Percentiles rank a stretch among this genome's conserved stretches.
Conservation (phyloP, 2,329 filamentous ascomycete genomes). For the Aspergillus ruber region DNA sequence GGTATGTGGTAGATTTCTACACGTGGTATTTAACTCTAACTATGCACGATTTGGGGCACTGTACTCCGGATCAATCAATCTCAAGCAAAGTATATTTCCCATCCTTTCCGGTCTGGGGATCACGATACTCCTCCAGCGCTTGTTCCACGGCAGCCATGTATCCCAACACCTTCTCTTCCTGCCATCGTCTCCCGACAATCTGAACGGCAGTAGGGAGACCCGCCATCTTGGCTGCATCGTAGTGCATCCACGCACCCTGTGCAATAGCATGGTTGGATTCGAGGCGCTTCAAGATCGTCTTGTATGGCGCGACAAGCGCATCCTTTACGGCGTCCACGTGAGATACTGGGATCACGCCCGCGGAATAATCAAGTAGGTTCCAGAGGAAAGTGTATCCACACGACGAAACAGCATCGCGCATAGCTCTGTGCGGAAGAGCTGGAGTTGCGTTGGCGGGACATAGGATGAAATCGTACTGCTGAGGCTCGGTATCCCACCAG, state of each 20-base stretch:
- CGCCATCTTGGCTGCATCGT: conserved; percentile 76
- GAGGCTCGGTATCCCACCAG: conserved; percentile 69
- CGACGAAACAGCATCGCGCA: conserved; percentile 76
- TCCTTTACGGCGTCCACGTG: conserved; percentile 69
- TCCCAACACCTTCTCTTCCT: conserved; percentile 81
- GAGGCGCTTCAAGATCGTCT: conserved; percentile 26
- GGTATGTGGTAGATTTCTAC: too few relatives aligned
- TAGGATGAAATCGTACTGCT: conserved; percentile 72
- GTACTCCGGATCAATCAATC: conserved; percentile 22
- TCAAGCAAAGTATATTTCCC: conserved; percentile 32
- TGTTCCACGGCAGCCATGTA: conserved; percentile 74
- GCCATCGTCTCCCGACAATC: conserved; percentile 68
- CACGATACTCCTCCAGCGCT: conserved; percentile 52
- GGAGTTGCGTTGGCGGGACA: conserved; percentile 86
- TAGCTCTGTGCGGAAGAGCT: conserved; percentile 77
- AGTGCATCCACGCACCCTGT: conserved; percentile 75
- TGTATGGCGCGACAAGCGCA: conserved; percentile 52
- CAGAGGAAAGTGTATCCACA: conserved; percentile 94
- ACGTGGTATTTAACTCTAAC: too few relatives aligned
- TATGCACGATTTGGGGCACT: neutral
- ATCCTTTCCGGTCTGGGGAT: conserved; percentile 25
- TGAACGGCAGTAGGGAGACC: conserved; percentile 83
- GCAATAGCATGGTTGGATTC: conserved; percentile 69
- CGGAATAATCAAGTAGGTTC: conserved; percentile 84
- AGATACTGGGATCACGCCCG: conserved; percentile 76